Conservation (phyloP, 169 alveolate species). For the Plasmodium fragile region DNA sequence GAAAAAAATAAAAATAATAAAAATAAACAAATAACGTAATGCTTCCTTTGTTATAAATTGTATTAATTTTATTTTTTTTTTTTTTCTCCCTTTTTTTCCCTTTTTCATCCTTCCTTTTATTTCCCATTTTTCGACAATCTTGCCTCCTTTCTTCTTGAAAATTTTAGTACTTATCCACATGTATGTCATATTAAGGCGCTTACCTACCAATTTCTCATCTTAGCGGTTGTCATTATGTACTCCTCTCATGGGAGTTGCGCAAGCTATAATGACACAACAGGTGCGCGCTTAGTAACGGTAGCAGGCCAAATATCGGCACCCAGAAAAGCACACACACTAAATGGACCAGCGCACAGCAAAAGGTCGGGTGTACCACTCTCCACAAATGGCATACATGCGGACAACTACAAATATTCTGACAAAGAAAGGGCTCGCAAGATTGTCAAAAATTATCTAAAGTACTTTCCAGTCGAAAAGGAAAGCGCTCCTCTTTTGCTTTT, state of each 20-base stretch:
- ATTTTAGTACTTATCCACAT: constrained; percentile 27
- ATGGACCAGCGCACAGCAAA: not conserved
- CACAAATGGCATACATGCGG: constrained; percentile 41
- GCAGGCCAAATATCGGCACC: not conserved
- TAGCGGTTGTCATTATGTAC: not conserved
- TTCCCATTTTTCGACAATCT: constrained; percentile 61
- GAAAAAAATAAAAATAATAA: too few species aligned
- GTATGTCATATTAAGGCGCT: constrained; percentile 18
- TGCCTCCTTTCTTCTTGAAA: constrained; percentile 52
- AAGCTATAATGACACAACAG: not conserved
- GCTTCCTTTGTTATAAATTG: too few species aligned
- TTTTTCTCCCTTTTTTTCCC: not conserved
- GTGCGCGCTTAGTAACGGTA: not conserved
- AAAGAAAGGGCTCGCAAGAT: constrained; percentile 34
- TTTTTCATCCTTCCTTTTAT: not conserved
- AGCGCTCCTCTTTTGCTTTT: not conserved
- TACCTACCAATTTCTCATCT: not conserved
- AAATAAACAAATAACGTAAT: too few species aligned
- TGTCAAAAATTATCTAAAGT: constrained; percentile 40
- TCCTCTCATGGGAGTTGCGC: not conserved
- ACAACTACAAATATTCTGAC: constrained; percentile 10
- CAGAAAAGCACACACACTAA: not conserved
- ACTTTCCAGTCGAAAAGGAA: constrained; percentile 8
- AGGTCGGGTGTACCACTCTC: not conserved
- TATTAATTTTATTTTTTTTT: not conserved